Percentiles rank a stretch among this genome's conserved stretches.
These are phyloP conservation scores for Mycena capillaripes DNA, from an alignment of 768 basidiomycete genomes.

Conservation along the genomic window DNA sequence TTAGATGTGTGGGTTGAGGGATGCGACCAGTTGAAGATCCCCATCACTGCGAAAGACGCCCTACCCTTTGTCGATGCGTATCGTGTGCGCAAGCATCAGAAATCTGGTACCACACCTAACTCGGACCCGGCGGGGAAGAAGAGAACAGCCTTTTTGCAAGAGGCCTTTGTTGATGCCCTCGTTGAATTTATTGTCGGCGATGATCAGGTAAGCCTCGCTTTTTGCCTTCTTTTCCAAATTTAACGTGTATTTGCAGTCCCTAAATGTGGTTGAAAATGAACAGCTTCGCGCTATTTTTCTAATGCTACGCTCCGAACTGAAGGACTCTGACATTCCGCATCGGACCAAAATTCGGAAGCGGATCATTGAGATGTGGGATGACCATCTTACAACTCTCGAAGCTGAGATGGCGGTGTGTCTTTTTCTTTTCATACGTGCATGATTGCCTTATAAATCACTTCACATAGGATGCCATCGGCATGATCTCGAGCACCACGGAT, in stretches of 20 bases:
- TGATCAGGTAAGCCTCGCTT: constrained; percentile 4
- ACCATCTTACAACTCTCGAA: constrained; percentile 42
- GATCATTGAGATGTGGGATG: too few species aligned
- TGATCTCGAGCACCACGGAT: constrained; percentile 52
- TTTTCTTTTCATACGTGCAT: background rate
- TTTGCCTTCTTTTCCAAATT: background rate
- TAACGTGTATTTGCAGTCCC: constrained; percentile 12
- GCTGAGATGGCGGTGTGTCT: constrained; percentile 31
- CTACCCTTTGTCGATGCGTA: constrained; percentile 27
- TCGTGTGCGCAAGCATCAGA: constrained; percentile 9
- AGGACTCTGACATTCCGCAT: constrained; percentile 49
- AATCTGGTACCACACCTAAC: background rate
- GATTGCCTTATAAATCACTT: background rate
- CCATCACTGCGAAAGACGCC: too few species aligned
- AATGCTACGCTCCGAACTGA: constrained; percentile 43
- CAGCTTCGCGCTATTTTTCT: too few species aligned
- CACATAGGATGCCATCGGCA: constrained; percentile 46
- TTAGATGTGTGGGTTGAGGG: constrained; percentile 37
- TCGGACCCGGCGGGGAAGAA: background rate
- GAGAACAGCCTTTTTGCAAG: background rate
- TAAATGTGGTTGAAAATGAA: too few species aligned
- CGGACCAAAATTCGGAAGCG: constrained; percentile 40
- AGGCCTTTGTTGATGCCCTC: constrained; percentile 9
- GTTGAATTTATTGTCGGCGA: constrained; percentile 15
- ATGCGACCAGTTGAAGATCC: constrained; percentile 39